Evolutionary conservation across 805 yeast genomes (phyloP).

Genomic region (Spathaspora gorwiae): DNA sequence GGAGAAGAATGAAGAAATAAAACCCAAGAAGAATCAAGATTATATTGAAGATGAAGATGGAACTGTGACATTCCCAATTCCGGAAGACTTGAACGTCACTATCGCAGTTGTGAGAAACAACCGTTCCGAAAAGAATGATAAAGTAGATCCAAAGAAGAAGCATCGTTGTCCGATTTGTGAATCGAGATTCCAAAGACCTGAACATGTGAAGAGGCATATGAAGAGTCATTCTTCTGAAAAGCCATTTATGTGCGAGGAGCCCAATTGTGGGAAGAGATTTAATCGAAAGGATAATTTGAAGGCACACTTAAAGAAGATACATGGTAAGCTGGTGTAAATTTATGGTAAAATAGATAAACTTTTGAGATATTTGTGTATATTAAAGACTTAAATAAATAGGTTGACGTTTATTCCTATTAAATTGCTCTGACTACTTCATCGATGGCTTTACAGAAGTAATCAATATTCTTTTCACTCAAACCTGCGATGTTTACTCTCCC

Average conservation of each 20-base stretch:
- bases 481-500: constrained; percentile 47
- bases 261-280: constrained; percentile 50
- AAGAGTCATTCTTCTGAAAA: constrained; percentile 55
- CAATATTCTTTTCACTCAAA: constrained; percentile 35
- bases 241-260: constrained; percentile 51
- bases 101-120: constrained; percentile 9
- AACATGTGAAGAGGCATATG: constrained; percentile 65
- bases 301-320: constrained; percentile 61
- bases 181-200: constrained; percentile 62
- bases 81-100: constrained; percentile 7
- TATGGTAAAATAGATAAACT: no score
- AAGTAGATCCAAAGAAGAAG: constrained; percentile 45
- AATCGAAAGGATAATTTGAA: constrained; percentile 58
- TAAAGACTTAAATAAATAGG: neutral
- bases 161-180: constrained; percentile 65
- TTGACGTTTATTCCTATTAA: neutral
- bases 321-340: constrained; percentile 13
- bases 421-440: constrained; percentile 31
- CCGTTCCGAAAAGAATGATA: constrained; percentile 28
- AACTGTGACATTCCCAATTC: constrained; percentile 8
- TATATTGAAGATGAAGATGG: constrained; percentile 4
- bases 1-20: neutral
- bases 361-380: no score
- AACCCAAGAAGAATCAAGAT: neutral
- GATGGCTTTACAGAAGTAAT: constrained; percentile 30